These are phyloP conservation scores for Hanseniaspora nectarophila DNA, from an alignment of 805 yeast species.

Conservation along the genomic window DNA sequence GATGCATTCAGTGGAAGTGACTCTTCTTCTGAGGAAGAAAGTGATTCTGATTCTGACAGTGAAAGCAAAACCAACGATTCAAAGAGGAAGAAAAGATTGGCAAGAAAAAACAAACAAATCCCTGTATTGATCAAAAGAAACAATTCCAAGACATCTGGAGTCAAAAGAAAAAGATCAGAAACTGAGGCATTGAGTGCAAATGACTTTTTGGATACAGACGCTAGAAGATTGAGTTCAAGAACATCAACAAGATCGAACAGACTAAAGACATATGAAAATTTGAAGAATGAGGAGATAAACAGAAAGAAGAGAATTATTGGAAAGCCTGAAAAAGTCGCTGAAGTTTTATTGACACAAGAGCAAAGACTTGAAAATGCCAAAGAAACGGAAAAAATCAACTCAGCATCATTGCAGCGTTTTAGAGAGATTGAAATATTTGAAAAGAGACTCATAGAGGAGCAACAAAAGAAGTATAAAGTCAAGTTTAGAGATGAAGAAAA, in stretches of 20 bases:
- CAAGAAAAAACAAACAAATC: constrained; percentile 20
- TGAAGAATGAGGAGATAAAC: constrained; percentile 56
- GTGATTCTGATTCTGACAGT: constrained; percentile 17
- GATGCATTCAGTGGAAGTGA: constrained; percentile 26
- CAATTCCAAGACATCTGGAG: constrained; percentile 21
- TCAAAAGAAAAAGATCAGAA: constrained; percentile 20
- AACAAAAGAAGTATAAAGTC: constrained; percentile 52
- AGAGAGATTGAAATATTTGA: constrained; percentile 75
- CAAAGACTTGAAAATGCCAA: constrained; percentile 59
- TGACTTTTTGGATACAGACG: constrained; percentile 35
- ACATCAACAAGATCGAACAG: constrained; percentile 66
- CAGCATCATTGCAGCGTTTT: constrained; percentile 59
- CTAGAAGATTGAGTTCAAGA: constrained; percentile 66
- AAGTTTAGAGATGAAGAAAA: constrained; percentile 41
- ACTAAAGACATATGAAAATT: constrained; percentile 58
- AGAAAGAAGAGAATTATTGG: constrained; percentile 21
- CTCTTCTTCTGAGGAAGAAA: constrained; percentile 18
- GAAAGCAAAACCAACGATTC: constrained; percentile 14
- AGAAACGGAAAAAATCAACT: constrained; percentile 70
- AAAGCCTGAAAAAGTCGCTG: constrained; percentile 24
- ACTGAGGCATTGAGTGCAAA: constrained; percentile 35
- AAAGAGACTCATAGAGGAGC: constrained; percentile 63
- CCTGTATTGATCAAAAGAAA: constrained; percentile 27
- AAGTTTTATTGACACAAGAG: constrained; percentile 35
- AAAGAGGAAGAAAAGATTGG: constrained; percentile 18